phyloP scores from a whole-genome alignment of 768 basidiomycete species.

The Thelephora aurantiotincta region DNA sequence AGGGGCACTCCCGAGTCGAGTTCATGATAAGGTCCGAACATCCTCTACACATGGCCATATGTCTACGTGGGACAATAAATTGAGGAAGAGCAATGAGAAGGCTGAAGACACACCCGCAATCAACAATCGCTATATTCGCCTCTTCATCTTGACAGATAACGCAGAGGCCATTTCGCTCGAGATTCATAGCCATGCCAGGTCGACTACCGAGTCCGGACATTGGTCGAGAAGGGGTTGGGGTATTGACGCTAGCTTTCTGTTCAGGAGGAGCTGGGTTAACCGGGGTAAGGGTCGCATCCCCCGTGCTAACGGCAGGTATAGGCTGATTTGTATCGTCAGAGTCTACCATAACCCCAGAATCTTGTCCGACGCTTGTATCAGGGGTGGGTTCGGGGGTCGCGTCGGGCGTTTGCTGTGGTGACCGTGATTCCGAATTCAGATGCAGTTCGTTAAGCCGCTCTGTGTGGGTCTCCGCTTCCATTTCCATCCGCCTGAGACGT shows the following conservation, averaged over 20 bases:
- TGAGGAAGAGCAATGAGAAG: conserved; percentile 1
- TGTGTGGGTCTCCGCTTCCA: conserved; percentile 4
- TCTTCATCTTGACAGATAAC: conserved; percentile 92
- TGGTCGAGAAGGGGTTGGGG: conserved; percentile 15
- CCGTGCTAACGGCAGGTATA: background rate
- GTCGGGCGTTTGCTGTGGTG: no score
- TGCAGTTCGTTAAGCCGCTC: background rate
- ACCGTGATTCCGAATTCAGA: background rate
- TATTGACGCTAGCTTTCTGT: conserved; percentile 6
- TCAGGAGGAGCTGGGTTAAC: conserved; percentile 1
- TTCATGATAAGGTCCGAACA: conserved; percentile 73
- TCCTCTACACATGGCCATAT: conserved; percentile 62
- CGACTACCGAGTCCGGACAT: conserved; percentile 17
- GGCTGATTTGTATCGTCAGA: background rate
- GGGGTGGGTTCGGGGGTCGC: background rate
- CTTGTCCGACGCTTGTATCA: background rate
- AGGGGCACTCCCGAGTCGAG: conserved; percentile 75
- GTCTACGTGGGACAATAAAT: conserved; percentile 26
- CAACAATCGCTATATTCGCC: conserved; percentile 85
- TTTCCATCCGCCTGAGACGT: conserved; percentile 4
- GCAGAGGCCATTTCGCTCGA: conserved; percentile 68
- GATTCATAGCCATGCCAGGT: conserved; percentile 23
- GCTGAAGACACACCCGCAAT: conserved; percentile 74
- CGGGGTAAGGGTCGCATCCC: background rate
- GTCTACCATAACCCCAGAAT: background rate